Evolutionary conservation across 2,329 filamentous ascomycete species (phyloP), one percentile per base, ranked within the genome.

Genomic region (Lecanicillium sp.): DNA sequence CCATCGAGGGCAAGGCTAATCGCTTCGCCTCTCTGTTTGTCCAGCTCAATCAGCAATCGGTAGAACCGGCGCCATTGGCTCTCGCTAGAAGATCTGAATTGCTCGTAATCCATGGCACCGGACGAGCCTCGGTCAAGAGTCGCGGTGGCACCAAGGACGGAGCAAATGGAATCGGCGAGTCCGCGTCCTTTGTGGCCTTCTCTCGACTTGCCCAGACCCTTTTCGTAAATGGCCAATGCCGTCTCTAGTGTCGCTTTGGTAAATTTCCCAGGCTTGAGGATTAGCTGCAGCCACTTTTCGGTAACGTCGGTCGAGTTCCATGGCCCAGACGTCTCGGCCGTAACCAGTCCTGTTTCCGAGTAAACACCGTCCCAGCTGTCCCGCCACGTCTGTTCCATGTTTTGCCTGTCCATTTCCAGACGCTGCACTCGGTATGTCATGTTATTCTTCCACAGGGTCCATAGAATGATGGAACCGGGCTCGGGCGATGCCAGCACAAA

Each of bases 41-140:
- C 88, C 29, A 98, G 66, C 56, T 95, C 89, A 11, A 85, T 72
- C 14, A 94, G 72, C 14, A 97, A 72, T 22, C 88, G 80, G 65
- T 88, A 95, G 60, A 94, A 94, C 36, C 85, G 78, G 46, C 84
- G 79, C 92, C 92, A 98, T 57, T 95, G 88, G 10, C 76, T 72
- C 54, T 92, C 84, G 38, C 83, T 80, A 22, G 86, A 80, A 25
- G 71, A 66, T 41, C 84, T 75, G 56, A 89, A 92, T 41, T 81
- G 73, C 17, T 84, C 78, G 49, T 86, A 87, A 52, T 94, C 84
- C 60, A 86, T 77, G 19, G 73, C 74, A 12, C 79, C 79, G 12
- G 77, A 71, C 9, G 77, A 65, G 20, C 66, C 69, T 39, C 77
- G 78, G 32, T 76, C 72, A 27, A 89, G 64, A 1, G 75, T 71